A percentile compares a stretch with the other conserved stretches of the same genome.
Evolutionary conservation across 495 filamentous ascomycete genomes (phyloP).

Genomic region (Amniculicola lignicola): DNA sequence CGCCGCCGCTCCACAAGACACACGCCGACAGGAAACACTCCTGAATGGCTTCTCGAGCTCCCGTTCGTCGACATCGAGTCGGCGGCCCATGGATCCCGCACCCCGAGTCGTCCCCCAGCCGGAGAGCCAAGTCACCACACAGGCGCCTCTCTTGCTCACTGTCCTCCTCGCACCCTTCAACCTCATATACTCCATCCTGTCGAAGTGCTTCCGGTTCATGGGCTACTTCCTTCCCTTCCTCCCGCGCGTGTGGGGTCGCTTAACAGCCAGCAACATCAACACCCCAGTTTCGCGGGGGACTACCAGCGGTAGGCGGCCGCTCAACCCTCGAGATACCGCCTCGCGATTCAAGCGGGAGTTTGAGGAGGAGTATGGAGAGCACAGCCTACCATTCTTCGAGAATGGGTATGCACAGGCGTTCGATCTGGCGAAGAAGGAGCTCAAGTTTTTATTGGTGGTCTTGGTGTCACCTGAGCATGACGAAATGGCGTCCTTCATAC

Average conservation of each 20-base stretch:
- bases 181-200: conserved; percentile 66
- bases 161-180: conserved; percentile 80
- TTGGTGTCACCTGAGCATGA: conserved; percentile 90
- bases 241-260: conserved; percentile 59
- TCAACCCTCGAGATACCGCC: conserved; percentile 82
- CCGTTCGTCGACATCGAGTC: conserved; percentile 32
- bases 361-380: conserved; percentile 81
- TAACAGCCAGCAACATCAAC: conserved; percentile 35
- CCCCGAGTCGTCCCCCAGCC: conserved; percentile 78
- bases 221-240: conserved; percentile 77
- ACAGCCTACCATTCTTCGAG: conserved; percentile 71
- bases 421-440: conserved; percentile 82
- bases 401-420: conserved; percentile 85
- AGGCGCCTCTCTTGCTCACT: conserved; percentile 69
- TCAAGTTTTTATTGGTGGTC: conserved; percentile 83
- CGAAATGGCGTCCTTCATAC: conserved; percentile 79
- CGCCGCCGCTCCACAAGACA: conserved; percentile 60
- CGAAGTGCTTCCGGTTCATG: conserved; percentile 61
- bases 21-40: conserved; percentile 65
- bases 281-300: conserved; percentile 50
- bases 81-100: conserved; percentile 55
- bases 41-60: conserved; percentile 53
- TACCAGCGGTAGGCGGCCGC: conserved; percentile 64
- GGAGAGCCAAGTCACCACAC: conserved; percentile 58
- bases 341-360: conserved; percentile 86